phyloP scores from a whole-genome alignment of 345 rosid species.

The Streptanthus diversifolius region DNA sequence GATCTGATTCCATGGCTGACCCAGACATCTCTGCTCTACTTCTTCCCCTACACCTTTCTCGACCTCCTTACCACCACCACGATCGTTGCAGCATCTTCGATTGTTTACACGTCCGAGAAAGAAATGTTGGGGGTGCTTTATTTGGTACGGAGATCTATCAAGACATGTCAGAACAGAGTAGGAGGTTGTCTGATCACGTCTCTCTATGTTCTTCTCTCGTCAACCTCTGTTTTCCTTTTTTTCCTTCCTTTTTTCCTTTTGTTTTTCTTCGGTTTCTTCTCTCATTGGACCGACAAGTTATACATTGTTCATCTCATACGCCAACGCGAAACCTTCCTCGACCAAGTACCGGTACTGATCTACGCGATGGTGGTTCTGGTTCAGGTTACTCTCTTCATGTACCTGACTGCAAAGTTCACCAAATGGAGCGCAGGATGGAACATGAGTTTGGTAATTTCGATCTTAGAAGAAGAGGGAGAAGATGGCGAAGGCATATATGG shows the following conservation, averaged over 20 bases:
- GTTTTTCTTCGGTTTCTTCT: conserved; percentile 22
- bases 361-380: background rate
- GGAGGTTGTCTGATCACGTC: conserved; percentile 42
- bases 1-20: conserved; percentile 8
- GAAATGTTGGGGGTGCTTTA: conserved; percentile 6
- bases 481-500: conserved; percentile 19
- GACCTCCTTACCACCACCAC: conserved; percentile 37
- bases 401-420: conserved; percentile 25
- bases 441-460: conserved; percentile 39
- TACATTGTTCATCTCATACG: background rate
- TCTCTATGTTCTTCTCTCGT: conserved; percentile 34
- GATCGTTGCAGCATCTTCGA: conserved; percentile 28
- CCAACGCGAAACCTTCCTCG: background rate
- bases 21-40: conserved; percentile 1
- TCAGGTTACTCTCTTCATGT: conserved; percentile 15
- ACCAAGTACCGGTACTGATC: background rate
- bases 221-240: conserved; percentile 21
- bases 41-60: conserved; percentile 20
- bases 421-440: conserved; percentile 48
- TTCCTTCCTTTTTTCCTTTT: background rate
- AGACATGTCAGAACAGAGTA: conserved; percentile 12
- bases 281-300: conserved; percentile 1
- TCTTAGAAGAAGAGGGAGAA: conserved; percentile 29
- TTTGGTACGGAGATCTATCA: conserved; percentile 2
- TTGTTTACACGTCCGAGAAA: conserved; percentile 13